Evolutionary conservation across 352 stramenopile species (phyloP).

Genomic region (Pythium pectinolyticum): DNA sequence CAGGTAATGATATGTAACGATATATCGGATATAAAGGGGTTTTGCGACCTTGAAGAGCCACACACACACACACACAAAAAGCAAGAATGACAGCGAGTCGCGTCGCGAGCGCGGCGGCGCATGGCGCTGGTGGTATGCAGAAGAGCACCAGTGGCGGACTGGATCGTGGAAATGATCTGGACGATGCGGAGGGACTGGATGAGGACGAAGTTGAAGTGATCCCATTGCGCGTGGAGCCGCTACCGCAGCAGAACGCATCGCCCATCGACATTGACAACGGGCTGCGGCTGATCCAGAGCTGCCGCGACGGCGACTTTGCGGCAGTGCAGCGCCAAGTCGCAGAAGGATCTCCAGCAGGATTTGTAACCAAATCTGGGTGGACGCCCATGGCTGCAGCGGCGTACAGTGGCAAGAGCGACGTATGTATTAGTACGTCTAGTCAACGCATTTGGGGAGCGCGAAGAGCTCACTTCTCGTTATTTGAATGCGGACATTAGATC

Average conservation of each 20-base stretch:
- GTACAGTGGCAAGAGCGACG: constrained; percentile 62
- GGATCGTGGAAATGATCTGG: constrained; percentile 15
- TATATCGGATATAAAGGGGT: neutral
- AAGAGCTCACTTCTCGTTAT: neutral
- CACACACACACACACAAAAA: neutral
- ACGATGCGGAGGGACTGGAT: constrained; percentile 11
- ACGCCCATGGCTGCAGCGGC: constrained; percentile 65
- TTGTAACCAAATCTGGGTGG: constrained; percentile 79
- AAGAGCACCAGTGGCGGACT: constrained; percentile 4
- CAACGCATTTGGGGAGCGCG: neutral
- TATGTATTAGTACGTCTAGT: constrained; percentile 19
- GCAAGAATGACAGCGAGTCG: constrained; percentile 14
- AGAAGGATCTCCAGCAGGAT: constrained; percentile 55
- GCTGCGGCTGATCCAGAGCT: constrained; percentile 60
- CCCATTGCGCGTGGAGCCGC: constrained; percentile 49
- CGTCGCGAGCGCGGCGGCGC: constrained; percentile 9
- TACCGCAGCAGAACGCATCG: constrained; percentile 56
- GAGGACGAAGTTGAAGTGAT: constrained; percentile 45
- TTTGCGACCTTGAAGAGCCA: constrained; percentile 23
- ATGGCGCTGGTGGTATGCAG: neutral
- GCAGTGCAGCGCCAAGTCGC: constrained; percentile 41
- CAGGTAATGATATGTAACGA: neutral
- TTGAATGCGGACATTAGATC: constrained; percentile 29
- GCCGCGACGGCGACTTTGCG: constrained; percentile 45
- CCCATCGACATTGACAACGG: constrained; percentile 54